Base-by-base conservation (phyloP, 2,329 filamentous ascomycete species). In the Botrytis porri region DNA sequence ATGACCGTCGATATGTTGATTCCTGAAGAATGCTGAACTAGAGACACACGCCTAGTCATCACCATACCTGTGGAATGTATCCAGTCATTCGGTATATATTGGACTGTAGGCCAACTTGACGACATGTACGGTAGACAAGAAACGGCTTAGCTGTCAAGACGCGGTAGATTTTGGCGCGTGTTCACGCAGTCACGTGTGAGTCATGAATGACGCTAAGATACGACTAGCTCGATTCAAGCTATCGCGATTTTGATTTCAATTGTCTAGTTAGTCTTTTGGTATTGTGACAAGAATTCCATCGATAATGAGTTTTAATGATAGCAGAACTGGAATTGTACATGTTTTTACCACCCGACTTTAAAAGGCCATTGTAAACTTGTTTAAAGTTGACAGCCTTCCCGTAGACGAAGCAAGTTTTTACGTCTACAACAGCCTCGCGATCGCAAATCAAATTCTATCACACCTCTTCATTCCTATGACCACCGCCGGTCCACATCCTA, bases 381-480 rank as follows among this genome's bases (percentile, higher is more conserved):
- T n/a, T 20, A 37, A 41, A 22, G n/a, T 57, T 64, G 25, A 35
- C 59, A 51, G 37, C 45, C 22, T 37, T 32, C 39, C 59, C 14
- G 41, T 57, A 32, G 35, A 54, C 29, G 37, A 69, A 60, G 41
- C 16, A 29, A 45, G 54, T 12, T 22, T 45, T 22, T 45, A 22
- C 35, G 65, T 41, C 18, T 10, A 61, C 14, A 14, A 32, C 39
- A 45, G 54, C 54, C 54, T 62, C 41, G 39, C 43, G 54, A 29
- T 70, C 67, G 35, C 29, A 35, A 70, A 45, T 43, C 67, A 43
- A 61, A 70, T 35, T 62, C 67, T 14, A 43, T 45, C 54, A 8
- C 67, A 37, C 12, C 37, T 54, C 59, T 63, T 29, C 39, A 71
- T 45, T 73, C 48, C 72, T 65, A 73, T 73, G 72, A 73, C 72